phyloP scores from a whole-genome alignment of 2,329 filamentous ascomycete species.

The Ophiostoma sp. region DNA sequence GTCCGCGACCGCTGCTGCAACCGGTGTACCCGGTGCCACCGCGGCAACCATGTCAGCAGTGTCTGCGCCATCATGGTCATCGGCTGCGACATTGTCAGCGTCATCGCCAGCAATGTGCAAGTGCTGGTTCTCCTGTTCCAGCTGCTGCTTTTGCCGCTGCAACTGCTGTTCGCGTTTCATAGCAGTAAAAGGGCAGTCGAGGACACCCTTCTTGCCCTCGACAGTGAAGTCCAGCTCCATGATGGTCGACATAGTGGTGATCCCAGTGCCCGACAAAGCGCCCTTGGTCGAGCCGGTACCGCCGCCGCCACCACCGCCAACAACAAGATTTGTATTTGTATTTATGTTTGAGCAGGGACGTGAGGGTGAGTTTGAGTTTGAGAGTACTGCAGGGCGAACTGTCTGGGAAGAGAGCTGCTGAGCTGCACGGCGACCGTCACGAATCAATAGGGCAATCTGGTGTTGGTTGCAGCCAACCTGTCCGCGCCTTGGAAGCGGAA shows the following conservation, averaged over 20 bases:
- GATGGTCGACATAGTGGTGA: conserved; percentile 57
- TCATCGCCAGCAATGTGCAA: conserved; percentile 9
- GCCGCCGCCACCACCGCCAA: not conserved
- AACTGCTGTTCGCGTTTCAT: conserved; percentile 32
- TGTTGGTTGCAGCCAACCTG: conserved; percentile 45
- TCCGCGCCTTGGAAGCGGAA: conserved; percentile 50
- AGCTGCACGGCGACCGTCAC: conserved; percentile 57
- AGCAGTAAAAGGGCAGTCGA: conserved; percentile 74
- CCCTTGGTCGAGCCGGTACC: conserved; percentile 45
- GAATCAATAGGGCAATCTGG: conserved; percentile 57
- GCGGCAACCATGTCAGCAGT: conserved; percentile 28
- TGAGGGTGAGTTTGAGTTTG: not conserved
- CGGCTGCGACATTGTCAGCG: not conserved
- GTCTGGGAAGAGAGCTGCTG: conserved; percentile 40
- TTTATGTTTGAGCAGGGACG: not conserved
- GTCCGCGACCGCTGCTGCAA: not conserved
- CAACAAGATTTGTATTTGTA: conserved; percentile 13
- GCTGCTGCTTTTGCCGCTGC: conserved; percentile 23
- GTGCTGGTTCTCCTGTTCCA: conserved; percentile 21
- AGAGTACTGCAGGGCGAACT: not conserved
- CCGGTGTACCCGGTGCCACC: conserved; percentile 26
- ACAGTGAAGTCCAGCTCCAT: conserved; percentile 90
- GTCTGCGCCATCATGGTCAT: conserved; percentile 15
- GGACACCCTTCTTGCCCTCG: conserved; percentile 68
- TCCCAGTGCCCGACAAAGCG: conserved; percentile 41